A percentile compares a stretch with the other conserved stretches of the same genome.
These are phyloP conservation scores for Arxiozyma slooffiae DNA, from an alignment of 1,139 yeast species.

Conservation along the genomic window DNA sequence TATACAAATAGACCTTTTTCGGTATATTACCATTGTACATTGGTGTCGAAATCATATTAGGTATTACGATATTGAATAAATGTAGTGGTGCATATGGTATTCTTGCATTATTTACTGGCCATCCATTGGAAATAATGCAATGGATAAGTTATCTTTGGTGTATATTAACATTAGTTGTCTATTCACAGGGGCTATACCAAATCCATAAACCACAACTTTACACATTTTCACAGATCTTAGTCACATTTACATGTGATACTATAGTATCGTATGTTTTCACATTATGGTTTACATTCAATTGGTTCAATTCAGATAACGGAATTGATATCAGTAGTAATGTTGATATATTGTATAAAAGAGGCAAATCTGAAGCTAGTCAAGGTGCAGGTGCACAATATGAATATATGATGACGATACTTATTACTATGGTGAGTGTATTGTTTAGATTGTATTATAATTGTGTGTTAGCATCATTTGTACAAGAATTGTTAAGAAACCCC, in stretches of 20 bases:
- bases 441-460: conserved; percentile 58
- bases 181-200: conserved; percentile 48
- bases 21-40: conserved; percentile 59
- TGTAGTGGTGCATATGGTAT: conserved; percentile 86
- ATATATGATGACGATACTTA: conserved; percentile 51
- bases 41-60: conserved; percentile 80
- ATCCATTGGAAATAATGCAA: conserved; percentile 72
- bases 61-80: conserved; percentile 72
- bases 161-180: conserved; percentile 54
- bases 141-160: conserved; percentile 73
- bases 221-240: conserved; percentile 49
- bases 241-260: conserved; percentile 60
- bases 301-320: conserved; percentile 47
- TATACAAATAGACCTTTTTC: conserved; percentile 18
- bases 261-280: conserved; percentile 59
- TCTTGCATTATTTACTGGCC: conserved; percentile 79
- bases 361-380: conserved; percentile 32
- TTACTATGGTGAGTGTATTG: conserved; percentile 45
- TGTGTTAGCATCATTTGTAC: conserved; percentile 51
- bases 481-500: conserved; percentile 30
- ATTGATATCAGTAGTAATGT: conserved; percentile 4
- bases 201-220: conserved; percentile 41
- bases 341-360: conserved; percentile 6
- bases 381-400: conserved; percentile 67
- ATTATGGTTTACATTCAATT: conserved; percentile 58